Base-by-base conservation (phyloP, 2,329 filamentous ascomycete species). In the Emericellopsis cladophorae region DNA sequence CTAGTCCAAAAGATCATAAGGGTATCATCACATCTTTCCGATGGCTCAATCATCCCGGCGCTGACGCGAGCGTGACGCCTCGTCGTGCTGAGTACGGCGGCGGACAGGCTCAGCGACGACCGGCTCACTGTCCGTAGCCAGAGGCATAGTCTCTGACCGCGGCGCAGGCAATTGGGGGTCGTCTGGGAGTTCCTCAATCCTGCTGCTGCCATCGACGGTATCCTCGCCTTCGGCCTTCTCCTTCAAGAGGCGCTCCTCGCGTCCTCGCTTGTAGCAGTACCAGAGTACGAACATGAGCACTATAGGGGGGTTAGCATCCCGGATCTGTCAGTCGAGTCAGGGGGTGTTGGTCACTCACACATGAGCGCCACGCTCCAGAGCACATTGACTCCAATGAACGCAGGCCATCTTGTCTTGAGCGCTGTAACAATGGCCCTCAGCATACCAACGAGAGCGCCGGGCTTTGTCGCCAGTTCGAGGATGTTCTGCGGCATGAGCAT, bases 181-280 rank as follows among this genome's bases (percentile, higher is more conserved):
- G 41, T 72, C 69, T 0, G 68, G 62, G 7, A 72, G 59, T 49
- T 73, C 69, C 49, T 73, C 68, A 35, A 72, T 59, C 21, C 67
- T 60, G 23, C 57, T 50, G 42, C 54, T 53, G 11, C 57, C 65
- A 22, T 65, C 61, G 31, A 66, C 48, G 12, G 51, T 49, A 9
- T 44, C 49, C 29, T 59, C 61, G 1, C 54, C 51, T 10, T 55
- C 59, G 1, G 58, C 49, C 40, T 62, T 64, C 52, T 76, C 72
- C 39, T 59, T 76, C 54, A 83, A 81, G 11, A 96, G 74, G 39
- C 92, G 76, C 7, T 79, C 80, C 64, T 98, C 90, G 36, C 79
- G 79, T 32, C 92, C 92, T 41, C 92, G 84, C 67, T 96, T 96
- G 63, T 96, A 83, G 64, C 89, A 96, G 64, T 96, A 98, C 89